Evolutionary conservation across 2,329 filamentous ascomycete species (phyloP).

Genomic region (Colletotrichum nymphaeae): DNA sequence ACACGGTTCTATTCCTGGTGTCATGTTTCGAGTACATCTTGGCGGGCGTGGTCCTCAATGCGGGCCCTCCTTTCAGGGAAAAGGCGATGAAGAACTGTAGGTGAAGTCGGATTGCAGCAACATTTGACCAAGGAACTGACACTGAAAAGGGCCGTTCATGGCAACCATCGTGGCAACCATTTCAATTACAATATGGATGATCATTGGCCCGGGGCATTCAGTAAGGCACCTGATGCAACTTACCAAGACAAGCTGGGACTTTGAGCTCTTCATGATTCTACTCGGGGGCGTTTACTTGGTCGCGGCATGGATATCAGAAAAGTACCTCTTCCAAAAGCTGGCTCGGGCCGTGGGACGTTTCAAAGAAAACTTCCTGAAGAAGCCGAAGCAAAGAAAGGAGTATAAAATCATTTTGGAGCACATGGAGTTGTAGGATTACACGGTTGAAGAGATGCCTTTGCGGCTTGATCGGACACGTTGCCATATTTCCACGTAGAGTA

Average conservation of each 20-base stretch:
- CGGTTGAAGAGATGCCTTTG: not conserved
- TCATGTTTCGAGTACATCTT: constrained; percentile 97
- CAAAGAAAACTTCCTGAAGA: constrained; percentile 67
- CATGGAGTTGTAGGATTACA: constrained; percentile 53
- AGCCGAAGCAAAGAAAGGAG: constrained; percentile 82
- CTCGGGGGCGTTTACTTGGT: constrained; percentile 78
- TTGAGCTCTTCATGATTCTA: constrained; percentile 77
- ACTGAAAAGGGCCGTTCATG: constrained; percentile 79
- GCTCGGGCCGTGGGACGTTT: constrained; percentile 74
- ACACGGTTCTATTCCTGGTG: constrained; percentile 88
- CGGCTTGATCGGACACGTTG: not conserved
- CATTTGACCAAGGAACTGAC: constrained; percentile 37
- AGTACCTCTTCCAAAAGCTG: constrained; percentile 74
- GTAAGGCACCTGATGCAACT: constrained; percentile 85
- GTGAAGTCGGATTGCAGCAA: constrained; percentile 44
- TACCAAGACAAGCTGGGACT: constrained; percentile 78
- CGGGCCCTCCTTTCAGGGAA: constrained; percentile 91
- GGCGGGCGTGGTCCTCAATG: constrained; percentile 87
- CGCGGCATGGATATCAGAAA: constrained; percentile 78
- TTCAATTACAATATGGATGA: constrained; percentile 80
- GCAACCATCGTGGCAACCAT: constrained; percentile 78
- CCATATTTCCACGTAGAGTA: not conserved
- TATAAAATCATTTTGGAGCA: constrained; percentile 86
- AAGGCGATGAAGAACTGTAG: constrained; percentile 82
- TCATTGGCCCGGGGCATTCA: constrained; percentile 78